phyloP scores from a whole-genome alignment of 2,329 filamentous ascomycete genomes.

The Monilinia polystroma region DNA sequence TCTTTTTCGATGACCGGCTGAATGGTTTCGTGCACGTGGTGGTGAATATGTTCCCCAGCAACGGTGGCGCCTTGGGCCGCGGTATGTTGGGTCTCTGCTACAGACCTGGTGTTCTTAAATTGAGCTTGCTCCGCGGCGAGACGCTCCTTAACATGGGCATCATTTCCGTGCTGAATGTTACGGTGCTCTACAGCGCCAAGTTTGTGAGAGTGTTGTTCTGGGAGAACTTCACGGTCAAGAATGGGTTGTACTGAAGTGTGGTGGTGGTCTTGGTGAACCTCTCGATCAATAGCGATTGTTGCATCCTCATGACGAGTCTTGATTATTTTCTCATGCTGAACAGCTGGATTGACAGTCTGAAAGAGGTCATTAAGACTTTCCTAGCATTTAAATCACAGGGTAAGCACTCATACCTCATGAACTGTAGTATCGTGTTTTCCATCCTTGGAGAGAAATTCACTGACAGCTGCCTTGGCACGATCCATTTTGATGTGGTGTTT shows the following conservation, averaged over 20 bases:
- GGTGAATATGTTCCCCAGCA: conserved; percentile 62
- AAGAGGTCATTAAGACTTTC: conserved; percentile 16
- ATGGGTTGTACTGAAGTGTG: conserved; percentile 69
- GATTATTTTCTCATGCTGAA: conserved; percentile 59
- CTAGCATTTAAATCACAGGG: not conserved
- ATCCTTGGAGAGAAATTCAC: conserved; percentile 58
- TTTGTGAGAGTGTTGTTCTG: conserved; percentile 63
- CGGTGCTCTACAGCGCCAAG: conserved; percentile 59
- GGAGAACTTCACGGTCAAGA: conserved; percentile 50
- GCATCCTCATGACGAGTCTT: conserved; percentile 62
- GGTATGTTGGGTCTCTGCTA: conserved; percentile 51
- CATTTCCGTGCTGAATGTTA: conserved; percentile 59
- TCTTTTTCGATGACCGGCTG: conserved; percentile 72
- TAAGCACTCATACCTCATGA: conserved; percentile 49
- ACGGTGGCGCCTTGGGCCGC: conserved; percentile 50
- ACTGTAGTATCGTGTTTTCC: conserved; percentile 71
- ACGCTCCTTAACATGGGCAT: conserved; percentile 46
- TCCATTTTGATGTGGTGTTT: conserved; percentile 49
- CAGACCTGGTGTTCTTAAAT: conserved; percentile 52
- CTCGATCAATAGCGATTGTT: conserved; percentile 62
- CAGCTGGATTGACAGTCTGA: conserved; percentile 54
- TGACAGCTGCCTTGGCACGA: conserved; percentile 61
- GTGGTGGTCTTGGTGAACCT: conserved; percentile 71
- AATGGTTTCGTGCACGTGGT: conserved; percentile 51
- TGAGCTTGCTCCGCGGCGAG: conserved; percentile 54